These are phyloP conservation scores for Platismatia glauca DNA, from an alignment of 495 filamentous ascomycete species.

Conservation along the genomic window DNA sequence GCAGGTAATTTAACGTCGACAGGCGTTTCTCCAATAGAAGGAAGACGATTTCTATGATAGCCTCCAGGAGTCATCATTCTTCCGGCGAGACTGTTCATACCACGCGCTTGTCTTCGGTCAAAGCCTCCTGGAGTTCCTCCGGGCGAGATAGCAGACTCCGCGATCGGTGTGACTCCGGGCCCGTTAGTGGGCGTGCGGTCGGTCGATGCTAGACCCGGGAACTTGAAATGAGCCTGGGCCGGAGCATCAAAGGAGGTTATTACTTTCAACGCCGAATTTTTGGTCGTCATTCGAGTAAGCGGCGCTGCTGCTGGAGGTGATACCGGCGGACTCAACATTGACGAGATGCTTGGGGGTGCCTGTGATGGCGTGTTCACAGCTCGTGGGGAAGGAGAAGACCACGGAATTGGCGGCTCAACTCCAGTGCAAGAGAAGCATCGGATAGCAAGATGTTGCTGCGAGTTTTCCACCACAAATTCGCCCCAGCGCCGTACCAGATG, in stretches of 20 bases:
- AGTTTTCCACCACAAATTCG: conserved; percentile 77
- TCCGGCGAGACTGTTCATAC: conserved; percentile 44
- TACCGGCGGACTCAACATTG: conserved; percentile 49
- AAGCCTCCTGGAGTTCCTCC: conserved; percentile 59
- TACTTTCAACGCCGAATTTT: conserved; percentile 80
- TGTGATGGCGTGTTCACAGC: conserved; percentile 49
- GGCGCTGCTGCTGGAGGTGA: conserved; percentile 29
- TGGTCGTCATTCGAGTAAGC: conserved; percentile 42
- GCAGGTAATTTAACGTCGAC: conserved; percentile 45
- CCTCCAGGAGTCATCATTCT: conserved; percentile 64
- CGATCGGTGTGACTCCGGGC: conserved; percentile 78
- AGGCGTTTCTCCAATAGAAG: conserved; percentile 77
- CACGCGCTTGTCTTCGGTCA: conserved; percentile 34
- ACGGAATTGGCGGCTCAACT: conserved; percentile 66
- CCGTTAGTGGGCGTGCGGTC: conserved; percentile 69
- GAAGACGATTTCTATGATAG: conserved; percentile 59
- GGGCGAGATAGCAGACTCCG: conserved; percentile 79
- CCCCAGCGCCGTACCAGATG: conserved; percentile 90
- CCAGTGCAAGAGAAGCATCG: conserved; percentile 83
- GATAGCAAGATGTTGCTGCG: conserved; percentile 82
- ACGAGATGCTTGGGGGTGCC: conserved; percentile 43
- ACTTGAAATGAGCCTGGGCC: conserved; percentile 48
- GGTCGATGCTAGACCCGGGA: conserved; percentile 56
- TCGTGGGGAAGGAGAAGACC: conserved; percentile 56
- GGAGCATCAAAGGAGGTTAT: conserved; percentile 78